Conservation (phyloP, 2,329 filamentous ascomycete species). For the Xylariaceae sp. region DNA sequence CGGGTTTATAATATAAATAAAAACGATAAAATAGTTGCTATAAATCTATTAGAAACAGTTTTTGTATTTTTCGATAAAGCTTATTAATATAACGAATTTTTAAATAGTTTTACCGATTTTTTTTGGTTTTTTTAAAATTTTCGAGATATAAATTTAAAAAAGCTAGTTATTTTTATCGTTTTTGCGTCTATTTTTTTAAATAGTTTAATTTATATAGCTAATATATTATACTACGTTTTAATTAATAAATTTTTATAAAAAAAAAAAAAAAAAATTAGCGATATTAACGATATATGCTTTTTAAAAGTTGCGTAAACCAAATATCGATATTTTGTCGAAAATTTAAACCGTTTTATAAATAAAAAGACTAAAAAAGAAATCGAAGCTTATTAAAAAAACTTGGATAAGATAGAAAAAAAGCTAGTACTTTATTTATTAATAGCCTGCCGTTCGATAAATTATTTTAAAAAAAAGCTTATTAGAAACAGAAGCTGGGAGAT, state of each 20-base stretch:
- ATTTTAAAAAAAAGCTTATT: background rate
- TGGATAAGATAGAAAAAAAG: background rate
- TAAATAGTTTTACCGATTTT: conserved; percentile 2
- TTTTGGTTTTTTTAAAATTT: conserved; percentile 3
- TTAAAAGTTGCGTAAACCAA: background rate
- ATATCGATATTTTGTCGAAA: background rate
- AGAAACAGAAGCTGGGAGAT: background rate
- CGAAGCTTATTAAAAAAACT: background rate
- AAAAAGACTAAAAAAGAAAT: background rate
- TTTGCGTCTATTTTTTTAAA: conserved; percentile 3
- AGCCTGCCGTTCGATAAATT: background rate
- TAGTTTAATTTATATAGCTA: background rate
- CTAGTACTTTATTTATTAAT: background rate
- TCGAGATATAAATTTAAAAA: conserved; percentile 3
- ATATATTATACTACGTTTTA: background rate
- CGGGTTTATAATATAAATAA: background rate
- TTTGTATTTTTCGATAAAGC: conserved; percentile 3
- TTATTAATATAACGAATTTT: conserved; percentile 5
- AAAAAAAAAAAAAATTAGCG: background rate
- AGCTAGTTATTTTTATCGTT: conserved; percentile 3
- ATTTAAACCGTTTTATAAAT: background rate
- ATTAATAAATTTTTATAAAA: background rate
- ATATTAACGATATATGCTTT: background rate
- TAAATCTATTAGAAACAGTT: background rate
- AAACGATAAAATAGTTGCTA: background rate